Conservation (phyloP, 495 filamentous ascomycete genomes). For the Parathielavia hyrcaniae region DNA sequence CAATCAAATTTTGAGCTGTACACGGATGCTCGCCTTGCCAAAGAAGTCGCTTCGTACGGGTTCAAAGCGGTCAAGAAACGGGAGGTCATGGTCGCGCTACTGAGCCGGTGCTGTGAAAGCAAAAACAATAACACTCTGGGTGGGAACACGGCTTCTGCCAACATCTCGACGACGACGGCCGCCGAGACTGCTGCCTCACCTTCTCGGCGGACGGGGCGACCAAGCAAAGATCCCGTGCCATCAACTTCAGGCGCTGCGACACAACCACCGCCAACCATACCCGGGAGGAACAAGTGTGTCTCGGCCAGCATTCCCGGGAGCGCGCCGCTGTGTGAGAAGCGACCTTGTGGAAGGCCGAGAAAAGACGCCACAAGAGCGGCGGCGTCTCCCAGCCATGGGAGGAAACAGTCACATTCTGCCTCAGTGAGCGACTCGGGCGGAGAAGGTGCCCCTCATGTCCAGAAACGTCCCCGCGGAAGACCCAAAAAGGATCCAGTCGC, state of each 20-base stretch:
- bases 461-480: slow-evolving; percentile 12
- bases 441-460: background rate
- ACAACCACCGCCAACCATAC: background rate
- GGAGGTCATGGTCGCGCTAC: slow-evolving; percentile 61
- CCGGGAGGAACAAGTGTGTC: background rate
- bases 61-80: slow-evolving; percentile 71
- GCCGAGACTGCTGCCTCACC: slow-evolving; percentile 23
- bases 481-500: slow-evolving; percentile 20
- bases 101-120: slow-evolving; percentile 67
- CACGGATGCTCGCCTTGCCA: slow-evolving; percentile 57
- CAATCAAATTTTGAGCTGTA: slow-evolving; percentile 57
- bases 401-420: background rate
- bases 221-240: slow-evolving; percentile 32
- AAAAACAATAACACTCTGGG: slow-evolving; percentile 24
- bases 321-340: slow-evolving; percentile 2
- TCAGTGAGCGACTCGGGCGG: background rate
- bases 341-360: slow-evolving; percentile 22
- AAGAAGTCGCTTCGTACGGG: slow-evolving; percentile 57
- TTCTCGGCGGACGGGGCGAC: slow-evolving; percentile 40
- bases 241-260: slow-evolving; percentile 13
- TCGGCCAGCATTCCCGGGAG: background rate
- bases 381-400: background rate
- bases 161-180: slow-evolving; percentile 25
- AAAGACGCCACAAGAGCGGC: slow-evolving; percentile 8
- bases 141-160: background rate